phyloP scores from a whole-genome alignment of 305 asterid genomes.

The Vinca major region DNA sequence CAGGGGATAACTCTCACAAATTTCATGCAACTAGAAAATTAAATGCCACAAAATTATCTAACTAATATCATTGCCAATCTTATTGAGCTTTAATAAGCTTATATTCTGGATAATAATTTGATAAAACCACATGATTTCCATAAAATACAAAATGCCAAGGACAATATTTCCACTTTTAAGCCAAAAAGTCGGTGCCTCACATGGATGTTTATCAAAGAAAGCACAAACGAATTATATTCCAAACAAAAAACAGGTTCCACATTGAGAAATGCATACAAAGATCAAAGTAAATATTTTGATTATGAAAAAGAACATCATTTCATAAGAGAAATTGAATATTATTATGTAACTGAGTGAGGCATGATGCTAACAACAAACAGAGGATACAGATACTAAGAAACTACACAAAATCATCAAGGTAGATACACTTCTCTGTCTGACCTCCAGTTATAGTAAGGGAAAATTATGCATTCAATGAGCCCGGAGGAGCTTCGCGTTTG shows the following conservation, averaged over 20 bases:
- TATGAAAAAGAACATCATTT: not conserved
- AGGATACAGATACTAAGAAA: not conserved
- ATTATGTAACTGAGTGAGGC: not conserved
- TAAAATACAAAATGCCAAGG: not conserved
- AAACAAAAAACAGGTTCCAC: not conserved
- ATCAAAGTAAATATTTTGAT: not conserved
- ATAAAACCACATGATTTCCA: not conserved
- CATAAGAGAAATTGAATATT: not conserved
- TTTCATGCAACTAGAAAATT: not conserved
- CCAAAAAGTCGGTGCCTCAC: not conserved
- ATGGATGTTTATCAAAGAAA: not conserved
- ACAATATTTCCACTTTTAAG: not conserved
- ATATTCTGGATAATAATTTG: not conserved
- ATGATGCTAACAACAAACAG: not conserved
- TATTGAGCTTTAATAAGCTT: not conserved
- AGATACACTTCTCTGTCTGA: constrained; percentile 1
- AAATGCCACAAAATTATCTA: not conserved
- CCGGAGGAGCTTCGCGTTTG: not conserved
- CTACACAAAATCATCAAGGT: constrained; percentile 5
- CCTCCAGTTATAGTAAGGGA: not conserved
- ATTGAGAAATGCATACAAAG: not conserved
- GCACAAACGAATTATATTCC: not conserved
- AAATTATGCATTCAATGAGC: not conserved
- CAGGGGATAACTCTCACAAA: not conserved
- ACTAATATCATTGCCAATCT: not conserved